These are phyloP conservation scores for Huntiella decipiens DNA, from an alignment of 2,329 filamentous ascomycete genomes.

Conservation along the genomic window DNA sequence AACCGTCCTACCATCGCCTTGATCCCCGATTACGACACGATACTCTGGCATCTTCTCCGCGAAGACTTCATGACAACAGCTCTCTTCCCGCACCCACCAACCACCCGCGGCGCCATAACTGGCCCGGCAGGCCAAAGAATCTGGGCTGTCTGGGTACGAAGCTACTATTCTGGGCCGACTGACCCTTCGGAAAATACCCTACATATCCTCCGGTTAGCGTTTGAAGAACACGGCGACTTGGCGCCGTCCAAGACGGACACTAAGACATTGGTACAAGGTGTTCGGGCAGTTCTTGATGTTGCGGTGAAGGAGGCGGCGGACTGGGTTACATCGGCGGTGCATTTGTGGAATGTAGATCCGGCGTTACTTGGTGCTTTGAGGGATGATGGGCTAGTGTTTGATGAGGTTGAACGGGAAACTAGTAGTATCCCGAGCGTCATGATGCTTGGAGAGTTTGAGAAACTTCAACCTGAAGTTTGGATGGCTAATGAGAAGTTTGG, in stretches of 20 bases:
- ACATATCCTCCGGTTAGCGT: constrained; percentile 47
- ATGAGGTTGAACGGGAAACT: constrained; percentile 35
- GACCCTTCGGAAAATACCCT: constrained; percentile 43
- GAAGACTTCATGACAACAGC: constrained; percentile 58
- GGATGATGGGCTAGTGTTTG: constrained; percentile 27
- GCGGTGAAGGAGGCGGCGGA: constrained; percentile 51
- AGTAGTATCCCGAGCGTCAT: constrained; percentile 53
- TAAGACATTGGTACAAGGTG: constrained; percentile 28
- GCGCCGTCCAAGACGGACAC: constrained; percentile 19
- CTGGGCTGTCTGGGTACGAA: constrained; percentile 56
- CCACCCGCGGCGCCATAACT: constrained; percentile 52
- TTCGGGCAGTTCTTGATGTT: constrained; percentile 44
- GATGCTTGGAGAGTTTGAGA: constrained; percentile 33
- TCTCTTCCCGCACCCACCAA: constrained; percentile 34
- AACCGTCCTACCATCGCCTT: constrained; percentile 24
- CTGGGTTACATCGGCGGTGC: constrained; percentile 52
- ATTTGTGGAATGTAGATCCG: constrained; percentile 67
- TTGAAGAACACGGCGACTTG: constrained; percentile 30
- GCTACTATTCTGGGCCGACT: constrained; percentile 35
- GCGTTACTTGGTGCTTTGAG: constrained; percentile 28
- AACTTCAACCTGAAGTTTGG: constrained; percentile 38
- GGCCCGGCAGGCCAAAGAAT: constrained; percentile 28
- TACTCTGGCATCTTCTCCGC: constrained; percentile 61
- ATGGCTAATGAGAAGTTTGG: constrained; percentile 58
- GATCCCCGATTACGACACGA: constrained; percentile 43